These are phyloP conservation scores for Malus hybrid DNA, from an alignment of 331 rosid species.

Conservation along the genomic window DNA sequence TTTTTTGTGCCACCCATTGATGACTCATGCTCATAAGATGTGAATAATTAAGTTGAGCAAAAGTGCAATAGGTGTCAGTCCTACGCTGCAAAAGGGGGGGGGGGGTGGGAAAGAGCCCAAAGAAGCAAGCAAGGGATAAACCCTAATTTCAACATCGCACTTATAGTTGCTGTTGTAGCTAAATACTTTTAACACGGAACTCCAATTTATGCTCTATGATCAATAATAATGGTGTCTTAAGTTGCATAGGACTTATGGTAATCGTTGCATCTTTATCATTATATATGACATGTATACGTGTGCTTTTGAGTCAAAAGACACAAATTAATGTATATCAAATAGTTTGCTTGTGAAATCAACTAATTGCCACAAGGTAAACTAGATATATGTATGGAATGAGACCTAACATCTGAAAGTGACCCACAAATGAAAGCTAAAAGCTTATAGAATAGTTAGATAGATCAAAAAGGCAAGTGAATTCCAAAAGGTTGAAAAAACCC, in stretches of 20 bases:
- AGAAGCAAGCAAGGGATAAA: background rate
- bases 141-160: too few relatives aligned
- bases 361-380: too few relatives aligned
- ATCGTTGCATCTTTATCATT: too few relatives aligned
- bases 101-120: background rate
- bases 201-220: too few relatives aligned
- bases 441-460: background rate
- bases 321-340: too few relatives aligned
- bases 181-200: too few relatives aligned
- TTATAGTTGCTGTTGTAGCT: too few relatives aligned
- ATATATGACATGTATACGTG: too few relatives aligned
- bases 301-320: too few relatives aligned
- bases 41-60: background rate
- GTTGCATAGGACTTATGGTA: too few relatives aligned
- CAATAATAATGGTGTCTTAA: too few relatives aligned
- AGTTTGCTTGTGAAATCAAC: too few relatives aligned
- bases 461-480: conserved; percentile 15
- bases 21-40: background rate
- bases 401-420: conserved; percentile 26
- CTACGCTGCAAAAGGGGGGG: background rate
- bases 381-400: conserved; percentile 7
- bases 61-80: background rate
- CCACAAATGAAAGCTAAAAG: background rate
- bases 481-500: conserved; percentile 21
- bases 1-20: background rate